phyloP scores from a whole-genome alignment of 768 basidiomycete genomes.

The Thelephora ganbajun region DNA sequence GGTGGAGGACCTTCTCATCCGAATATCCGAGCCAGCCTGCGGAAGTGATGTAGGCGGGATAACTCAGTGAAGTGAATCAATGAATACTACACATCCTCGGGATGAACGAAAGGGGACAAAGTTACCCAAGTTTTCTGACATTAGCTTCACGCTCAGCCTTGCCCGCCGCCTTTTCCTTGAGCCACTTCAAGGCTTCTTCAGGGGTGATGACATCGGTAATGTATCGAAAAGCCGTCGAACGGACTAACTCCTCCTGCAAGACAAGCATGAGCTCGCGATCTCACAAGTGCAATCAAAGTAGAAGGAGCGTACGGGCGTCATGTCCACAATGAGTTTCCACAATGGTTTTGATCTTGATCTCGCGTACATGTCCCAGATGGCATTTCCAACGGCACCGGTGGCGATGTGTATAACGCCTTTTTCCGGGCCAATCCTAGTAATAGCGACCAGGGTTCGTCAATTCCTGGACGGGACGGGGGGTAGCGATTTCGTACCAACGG shows the following conservation, averaged over 20 bases:
- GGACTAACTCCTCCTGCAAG: conserved; percentile 61
- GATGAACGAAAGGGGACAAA: background rate
- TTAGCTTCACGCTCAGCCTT: conserved; percentile 70
- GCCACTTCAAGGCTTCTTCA: conserved; percentile 76
- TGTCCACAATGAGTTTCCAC: conserved; percentile 90
- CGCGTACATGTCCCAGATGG: conserved; percentile 90
- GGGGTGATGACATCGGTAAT: conserved; percentile 89
- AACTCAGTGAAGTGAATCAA: conserved; percentile 26
- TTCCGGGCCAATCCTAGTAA: conserved; percentile 73
- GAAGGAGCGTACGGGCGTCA: conserved; percentile 44
- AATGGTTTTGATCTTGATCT: conserved; percentile 69
- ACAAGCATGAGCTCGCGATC: background rate
- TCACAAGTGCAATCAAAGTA: background rate
- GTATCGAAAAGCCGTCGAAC: conserved; percentile 70
- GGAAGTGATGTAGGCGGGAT: conserved; percentile 89
- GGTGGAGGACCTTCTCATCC: conserved; percentile 79
- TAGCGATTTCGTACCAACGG: conserved; percentile 50
- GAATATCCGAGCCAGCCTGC: conserved; percentile 91
- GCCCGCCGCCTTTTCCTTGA: conserved; percentile 60
- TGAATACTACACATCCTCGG: background rate
- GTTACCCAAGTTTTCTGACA: conserved; percentile 56
- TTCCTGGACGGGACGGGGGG: background rate
- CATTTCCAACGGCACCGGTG: conserved; percentile 80
- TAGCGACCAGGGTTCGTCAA: background rate
- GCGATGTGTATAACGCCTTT: conserved; percentile 93